Percentiles rank a stretch among this genome's conserved stretches.
Conservation (phyloP, 2,329 filamentous ascomycete genomes). For the Cladobotryum protrusum region DNA sequence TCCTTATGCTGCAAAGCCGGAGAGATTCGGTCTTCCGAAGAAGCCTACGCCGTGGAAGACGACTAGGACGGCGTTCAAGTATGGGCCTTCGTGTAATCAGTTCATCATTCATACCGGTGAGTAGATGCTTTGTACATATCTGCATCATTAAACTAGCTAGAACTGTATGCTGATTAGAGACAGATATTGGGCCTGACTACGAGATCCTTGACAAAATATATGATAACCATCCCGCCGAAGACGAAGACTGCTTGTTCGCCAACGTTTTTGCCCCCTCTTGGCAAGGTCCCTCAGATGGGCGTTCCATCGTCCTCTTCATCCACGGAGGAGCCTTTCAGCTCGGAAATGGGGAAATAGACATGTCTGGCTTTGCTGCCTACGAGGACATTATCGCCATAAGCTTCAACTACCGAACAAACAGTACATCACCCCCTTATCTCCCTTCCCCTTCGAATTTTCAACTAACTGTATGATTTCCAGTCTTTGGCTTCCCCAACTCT, state of each 20-base stretch:
- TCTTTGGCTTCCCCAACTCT: constrained; percentile 39
- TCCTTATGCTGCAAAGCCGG: constrained; percentile 15
- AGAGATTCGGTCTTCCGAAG: constrained; percentile 14
- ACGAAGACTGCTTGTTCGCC: constrained; percentile 24
- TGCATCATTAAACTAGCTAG: too few species aligned
- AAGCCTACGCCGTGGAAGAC: constrained; percentile 14
- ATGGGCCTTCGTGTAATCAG: constrained; percentile 16
- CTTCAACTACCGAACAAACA: constrained; percentile 22
- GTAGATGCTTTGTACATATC: too few species aligned
- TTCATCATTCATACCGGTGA: constrained; percentile 14
- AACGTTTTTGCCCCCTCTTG: constrained; percentile 21
- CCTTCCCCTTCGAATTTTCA: neutral
- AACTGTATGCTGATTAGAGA: too few species aligned
- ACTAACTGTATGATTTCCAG: constrained; percentile 8
- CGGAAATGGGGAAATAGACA: constrained; percentile 16
- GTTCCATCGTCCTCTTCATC: constrained; percentile 21
- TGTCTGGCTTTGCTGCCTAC: constrained; percentile 21
- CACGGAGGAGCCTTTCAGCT: constrained; percentile 21
- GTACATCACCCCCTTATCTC: neutral
- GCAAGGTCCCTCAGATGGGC: constrained; percentile 6
- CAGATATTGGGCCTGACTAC: constrained; percentile 16
- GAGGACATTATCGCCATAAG: constrained; percentile 22
- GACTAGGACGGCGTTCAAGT: constrained; percentile 9
- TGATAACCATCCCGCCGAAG: constrained; percentile 16
- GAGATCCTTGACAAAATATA: constrained; percentile 18